A percentile compares a stretch with the other conserved stretches of the same genome.
These are phyloP conservation scores for Penicillium antarcticum DNA, from an alignment of 495 filamentous ascomycete species.

Conservation along the genomic window DNA sequence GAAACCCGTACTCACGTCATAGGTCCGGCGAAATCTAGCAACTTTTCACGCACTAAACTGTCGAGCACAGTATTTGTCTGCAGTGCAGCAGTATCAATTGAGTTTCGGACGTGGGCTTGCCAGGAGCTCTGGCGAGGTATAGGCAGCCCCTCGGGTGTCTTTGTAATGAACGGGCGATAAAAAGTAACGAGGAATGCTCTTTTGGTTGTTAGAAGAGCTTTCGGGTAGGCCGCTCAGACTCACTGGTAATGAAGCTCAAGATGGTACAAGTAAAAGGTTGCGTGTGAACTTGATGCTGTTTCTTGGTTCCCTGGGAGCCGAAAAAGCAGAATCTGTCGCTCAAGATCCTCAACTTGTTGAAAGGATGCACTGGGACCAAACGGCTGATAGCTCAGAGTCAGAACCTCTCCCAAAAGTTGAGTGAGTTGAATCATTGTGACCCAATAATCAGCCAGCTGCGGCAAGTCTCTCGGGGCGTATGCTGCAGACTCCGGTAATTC, in stretches of 20 bases:
- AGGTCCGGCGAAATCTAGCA: conserved; percentile 9
- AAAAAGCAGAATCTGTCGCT: conserved; percentile 14
- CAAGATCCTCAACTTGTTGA: conserved; percentile 21
- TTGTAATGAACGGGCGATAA: conserved; percentile 22
- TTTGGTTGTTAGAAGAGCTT: neutral
- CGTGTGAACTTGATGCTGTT: conserved; percentile 4
- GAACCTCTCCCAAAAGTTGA: conserved; percentile 18
- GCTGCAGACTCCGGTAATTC: conserved; percentile 1
- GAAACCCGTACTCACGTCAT: conserved; percentile 27
- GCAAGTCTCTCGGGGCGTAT: conserved; percentile 22
- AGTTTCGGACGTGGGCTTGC: neutral
- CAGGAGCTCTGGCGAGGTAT: conserved; percentile 10
- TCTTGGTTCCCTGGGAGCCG: conserved; percentile 19
- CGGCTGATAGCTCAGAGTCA: conserved; percentile 21
- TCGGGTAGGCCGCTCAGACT: neutral
- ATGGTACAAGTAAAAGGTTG: conserved; percentile 26
- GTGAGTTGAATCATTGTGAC: conserved; percentile 27
- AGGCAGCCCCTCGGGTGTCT: conserved; percentile 16
- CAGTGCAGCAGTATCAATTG: neutral
- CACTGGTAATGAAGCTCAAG: conserved; percentile 36
- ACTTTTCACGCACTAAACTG: neutral
- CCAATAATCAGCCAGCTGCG: conserved; percentile 25
- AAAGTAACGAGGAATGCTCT: conserved; percentile 29
- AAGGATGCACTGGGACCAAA: conserved; percentile 8
- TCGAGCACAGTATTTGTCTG: conserved; percentile 4